Conservation (phyloP, 108 stramenopile species). For the Mediolabrus comicus region DNA sequence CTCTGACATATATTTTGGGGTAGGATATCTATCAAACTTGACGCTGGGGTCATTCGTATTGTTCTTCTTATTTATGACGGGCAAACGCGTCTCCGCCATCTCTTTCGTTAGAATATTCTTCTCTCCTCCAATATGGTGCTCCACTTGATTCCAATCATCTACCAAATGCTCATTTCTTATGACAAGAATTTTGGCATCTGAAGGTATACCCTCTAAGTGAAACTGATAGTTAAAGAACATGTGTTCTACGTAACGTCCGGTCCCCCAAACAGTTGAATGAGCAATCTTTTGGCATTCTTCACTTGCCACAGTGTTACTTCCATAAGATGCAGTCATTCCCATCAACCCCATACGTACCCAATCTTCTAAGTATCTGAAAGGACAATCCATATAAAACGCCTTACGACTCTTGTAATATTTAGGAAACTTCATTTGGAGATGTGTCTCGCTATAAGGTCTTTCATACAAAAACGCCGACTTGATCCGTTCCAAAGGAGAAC, state of each 20-base stretch:
- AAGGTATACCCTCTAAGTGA: slow-evolving; percentile 35
- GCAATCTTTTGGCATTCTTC: neutral
- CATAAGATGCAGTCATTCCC: neutral
- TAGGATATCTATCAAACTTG: slow-evolving; percentile 8
- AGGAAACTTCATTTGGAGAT: slow-evolving; percentile 5
- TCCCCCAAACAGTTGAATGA: neutral
- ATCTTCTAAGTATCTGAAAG: slow-evolving; percentile 29
- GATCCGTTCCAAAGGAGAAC: slow-evolving; percentile 31
- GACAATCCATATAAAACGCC: slow-evolving; percentile 40
- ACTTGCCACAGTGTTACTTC: neutral
- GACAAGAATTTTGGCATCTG: slow-evolving; percentile 29
- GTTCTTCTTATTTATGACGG: slow-evolving; percentile 35
- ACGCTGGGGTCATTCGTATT: slow-evolving; percentile 20
- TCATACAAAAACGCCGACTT: slow-evolving; percentile 44
- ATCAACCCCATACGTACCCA: neutral
- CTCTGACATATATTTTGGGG: slow-evolving; percentile 19
- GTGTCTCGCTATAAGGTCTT: slow-evolving; percentile 23
- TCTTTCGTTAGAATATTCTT: neutral
- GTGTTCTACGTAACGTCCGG: neutral
- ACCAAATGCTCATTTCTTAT: slow-evolving; percentile 50
- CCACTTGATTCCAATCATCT: slow-evolving; percentile 46
- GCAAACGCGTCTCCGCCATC: slow-evolving; percentile 7
- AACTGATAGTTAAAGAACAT: slow-evolving; percentile 45
- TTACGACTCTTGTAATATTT: slow-evolving; percentile 9
- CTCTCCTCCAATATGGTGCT: slow-evolving; percentile 29